Evolutionary conservation across 441 rosid genomes (phyloP), one percentile per base, ranked within the genome.

Genomic region (Gossypium laxum): DNA sequence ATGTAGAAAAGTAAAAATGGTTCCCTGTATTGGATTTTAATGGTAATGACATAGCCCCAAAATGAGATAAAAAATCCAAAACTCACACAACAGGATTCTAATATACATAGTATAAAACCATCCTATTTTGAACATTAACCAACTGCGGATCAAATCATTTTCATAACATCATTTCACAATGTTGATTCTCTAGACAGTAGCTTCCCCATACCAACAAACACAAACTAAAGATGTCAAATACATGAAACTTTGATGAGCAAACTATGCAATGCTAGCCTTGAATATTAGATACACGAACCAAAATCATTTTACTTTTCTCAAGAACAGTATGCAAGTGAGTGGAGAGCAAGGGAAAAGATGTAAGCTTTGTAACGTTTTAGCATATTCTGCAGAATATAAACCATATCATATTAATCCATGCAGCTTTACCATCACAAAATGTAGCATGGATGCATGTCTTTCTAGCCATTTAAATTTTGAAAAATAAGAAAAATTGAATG

Each of bases 1-100:
- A 43, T 69, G 77, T 52, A 24, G 38, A 48, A 67, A 67, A 1
- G 3, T 15, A n/a, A n/a, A 48, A 5, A 67, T 18, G 72, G 2
- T 11, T 32, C 50, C 60, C 47, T 43, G 26, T 11, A 69, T 5
- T 17, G 48, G 56, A 54, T 34, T 18, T 75, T 62, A 58, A 17
- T 11, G 55, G 14, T n/a, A 52, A 61, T 38, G 17, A 15, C n/a
- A 60, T 15, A 17, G 24, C 47, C 47, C 22, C 66, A 32, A 60
- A 15, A 6, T 10, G 1, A 30, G 47, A n/a, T 7, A 59, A 59
- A 15, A 60, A 32, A 5, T 32, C 12, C 22, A 15, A 60, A 60
- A 15, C 14, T 14, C 66, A 30, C 66, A 30, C 47, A 60, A 32
- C 0, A 41, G 28, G 51, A 41, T 63, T 11, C 68, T 38, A 41